These are phyloP conservation scores for Leptographium wingfieldii DNA, from an alignment of 2,329 filamentous ascomycete species.

Conservation along the genomic window DNA sequence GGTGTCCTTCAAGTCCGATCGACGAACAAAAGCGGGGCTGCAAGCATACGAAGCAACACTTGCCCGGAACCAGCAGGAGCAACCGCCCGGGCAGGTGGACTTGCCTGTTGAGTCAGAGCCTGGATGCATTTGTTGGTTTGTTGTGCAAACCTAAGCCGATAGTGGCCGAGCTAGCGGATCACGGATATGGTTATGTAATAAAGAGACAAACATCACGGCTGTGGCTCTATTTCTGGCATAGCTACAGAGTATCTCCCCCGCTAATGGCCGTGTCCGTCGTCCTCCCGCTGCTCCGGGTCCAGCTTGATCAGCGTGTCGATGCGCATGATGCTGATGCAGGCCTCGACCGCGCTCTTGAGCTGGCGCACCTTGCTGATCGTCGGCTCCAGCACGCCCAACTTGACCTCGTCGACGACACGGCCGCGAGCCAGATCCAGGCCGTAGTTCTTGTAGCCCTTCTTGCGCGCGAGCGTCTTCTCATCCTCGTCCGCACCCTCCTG, in stretches of 20 bases:
- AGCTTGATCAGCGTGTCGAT: slow-evolving; percentile 98
- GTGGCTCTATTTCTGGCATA: too few species aligned
- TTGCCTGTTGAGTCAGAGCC: not conserved
- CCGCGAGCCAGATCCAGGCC: slow-evolving; percentile 82
- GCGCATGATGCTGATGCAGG: slow-evolving; percentile 97
- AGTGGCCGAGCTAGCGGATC: slow-evolving; percentile 8
- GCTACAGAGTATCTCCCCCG: not conserved
- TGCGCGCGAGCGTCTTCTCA: slow-evolving; percentile 79
- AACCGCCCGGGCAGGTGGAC: not conserved
- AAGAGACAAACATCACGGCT: too few species aligned
- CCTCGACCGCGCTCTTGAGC: slow-evolving; percentile 96
- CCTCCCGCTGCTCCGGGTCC: slow-evolving; percentile 75
- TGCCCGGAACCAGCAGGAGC: not conserved
- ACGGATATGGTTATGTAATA: too few species aligned
- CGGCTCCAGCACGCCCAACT: slow-evolving; percentile 89
- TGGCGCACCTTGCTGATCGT: slow-evolving; percentile 98
- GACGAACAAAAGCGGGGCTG: not conserved
- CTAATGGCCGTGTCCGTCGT: slow-evolving; percentile 82
- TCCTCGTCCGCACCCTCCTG: slow-evolving; percentile 55
- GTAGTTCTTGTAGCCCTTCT: slow-evolving; percentile 98
- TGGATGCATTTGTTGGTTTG: too few species aligned
- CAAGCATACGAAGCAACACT: not conserved
- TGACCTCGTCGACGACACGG: slow-evolving; percentile 84
- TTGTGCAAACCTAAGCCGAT: slow-evolving; percentile 10
- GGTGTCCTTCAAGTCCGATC: not conserved